Conservation (phyloP, 352 stramenopile species). For the Albugo candida region DNA sequence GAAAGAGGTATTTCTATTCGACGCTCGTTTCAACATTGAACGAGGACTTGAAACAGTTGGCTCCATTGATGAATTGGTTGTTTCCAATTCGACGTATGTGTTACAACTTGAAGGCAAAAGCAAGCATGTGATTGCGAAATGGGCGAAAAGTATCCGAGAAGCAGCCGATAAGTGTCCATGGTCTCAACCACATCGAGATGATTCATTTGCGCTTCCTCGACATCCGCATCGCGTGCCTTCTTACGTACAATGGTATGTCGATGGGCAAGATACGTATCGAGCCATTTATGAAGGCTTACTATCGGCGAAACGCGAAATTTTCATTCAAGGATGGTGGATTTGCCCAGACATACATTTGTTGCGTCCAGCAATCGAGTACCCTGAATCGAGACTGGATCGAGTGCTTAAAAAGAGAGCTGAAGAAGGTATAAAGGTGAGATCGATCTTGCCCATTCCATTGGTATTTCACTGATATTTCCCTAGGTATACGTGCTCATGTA, state of each 20-base stretch:
- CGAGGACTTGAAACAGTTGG: slow-evolving; percentile 54
- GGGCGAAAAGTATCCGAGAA: slow-evolving; percentile 70
- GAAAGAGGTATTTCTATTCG: slow-evolving; percentile 55
- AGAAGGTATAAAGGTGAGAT: slow-evolving; percentile 40
- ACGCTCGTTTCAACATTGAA: slow-evolving; percentile 67
- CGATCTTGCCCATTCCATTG: neutral
- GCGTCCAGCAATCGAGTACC: slow-evolving; percentile 31
- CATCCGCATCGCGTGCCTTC: slow-evolving; percentile 36
- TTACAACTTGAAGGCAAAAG: slow-evolving; percentile 66
- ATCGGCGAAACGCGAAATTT: slow-evolving; percentile 67
- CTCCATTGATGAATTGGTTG: slow-evolving; percentile 52
- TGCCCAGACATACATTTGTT: slow-evolving; percentile 67
- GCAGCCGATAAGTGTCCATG: slow-evolving; percentile 43
- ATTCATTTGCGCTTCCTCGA: slow-evolving; percentile 57
- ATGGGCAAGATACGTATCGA: slow-evolving; percentile 51
- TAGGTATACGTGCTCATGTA: slow-evolving; percentile 84
- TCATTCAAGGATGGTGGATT: slow-evolving; percentile 83
- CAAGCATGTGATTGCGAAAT: slow-evolving; percentile 61
- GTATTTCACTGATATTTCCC: neutral
- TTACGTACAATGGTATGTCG: slow-evolving; percentile 64
- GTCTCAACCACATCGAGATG: slow-evolving; percentile 59
- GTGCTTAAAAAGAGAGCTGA: slow-evolving; percentile 47
- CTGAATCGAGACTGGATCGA: slow-evolving; percentile 43
- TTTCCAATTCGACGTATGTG: slow-evolving; percentile 72
- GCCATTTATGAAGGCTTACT: slow-evolving; percentile 51